Percentiles rank a stretch among this genome's conserved stretches.
These are phyloP conservation scores for Passiflora organensis DNA, from an alignment of 345 rosid species.

Conservation along the genomic window DNA sequence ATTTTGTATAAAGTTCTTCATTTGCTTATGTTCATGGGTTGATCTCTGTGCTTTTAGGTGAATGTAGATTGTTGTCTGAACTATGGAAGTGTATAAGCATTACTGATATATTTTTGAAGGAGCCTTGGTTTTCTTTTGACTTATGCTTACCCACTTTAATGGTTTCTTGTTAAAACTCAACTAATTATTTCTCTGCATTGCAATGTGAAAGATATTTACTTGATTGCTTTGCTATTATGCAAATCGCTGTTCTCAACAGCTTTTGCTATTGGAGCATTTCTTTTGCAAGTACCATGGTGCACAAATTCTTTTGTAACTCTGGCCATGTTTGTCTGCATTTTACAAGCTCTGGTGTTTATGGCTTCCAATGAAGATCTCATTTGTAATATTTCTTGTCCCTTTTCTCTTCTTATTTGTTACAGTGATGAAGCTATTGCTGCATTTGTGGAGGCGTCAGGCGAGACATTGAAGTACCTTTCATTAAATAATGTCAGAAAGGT, in stretches of 20 bases:
- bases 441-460: slow-evolving; percentile 70
- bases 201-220: too few relatives aligned
- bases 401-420: slow-evolving; percentile 8
- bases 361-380: too few relatives aligned
- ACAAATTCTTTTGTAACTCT: too few relatives aligned
- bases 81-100: background rate
- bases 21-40: background rate
- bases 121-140: background rate
- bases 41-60: background rate
- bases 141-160: too few relatives aligned
- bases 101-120: background rate
- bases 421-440: slow-evolving; percentile 97
- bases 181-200: too few relatives aligned
- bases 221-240: too few relatives aligned
- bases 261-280: too few relatives aligned
- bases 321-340: too few relatives aligned
- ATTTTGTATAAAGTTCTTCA: background rate
- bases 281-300: too few relatives aligned
- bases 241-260: too few relatives aligned
- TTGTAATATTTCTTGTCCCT: background rate
- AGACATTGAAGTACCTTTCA: slow-evolving; percentile 53
- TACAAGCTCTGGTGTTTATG: too few relatives aligned
- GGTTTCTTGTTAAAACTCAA: too few relatives aligned
- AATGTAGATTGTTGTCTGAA: background rate
- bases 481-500: slow-evolving; percentile 75